Conservation (phyloP, 1,284 basidiomycete genomes). For the Macrocystidia cucumis region DNA sequence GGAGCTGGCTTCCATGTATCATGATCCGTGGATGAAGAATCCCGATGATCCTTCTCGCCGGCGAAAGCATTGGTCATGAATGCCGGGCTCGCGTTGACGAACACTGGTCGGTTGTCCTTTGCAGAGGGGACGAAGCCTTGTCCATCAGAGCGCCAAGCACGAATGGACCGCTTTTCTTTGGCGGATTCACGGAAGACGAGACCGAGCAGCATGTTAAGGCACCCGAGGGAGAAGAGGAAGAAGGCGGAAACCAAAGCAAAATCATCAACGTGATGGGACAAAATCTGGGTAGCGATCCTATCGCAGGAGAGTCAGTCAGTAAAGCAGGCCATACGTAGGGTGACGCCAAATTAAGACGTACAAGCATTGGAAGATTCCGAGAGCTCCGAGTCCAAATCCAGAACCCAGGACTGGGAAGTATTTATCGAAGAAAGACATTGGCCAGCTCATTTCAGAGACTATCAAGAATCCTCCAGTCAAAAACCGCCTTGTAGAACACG, state of each 20-base stretch:
- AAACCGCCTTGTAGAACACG: not conserved
- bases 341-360: conserved; percentile 24
- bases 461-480: not conserved
- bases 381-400: conserved; percentile 72
- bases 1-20: conserved; percentile 14
- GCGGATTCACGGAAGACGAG: conserved; percentile 62
- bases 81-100: conserved; percentile 30
- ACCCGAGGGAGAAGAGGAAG: conserved; percentile 81
- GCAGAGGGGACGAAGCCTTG: conserved; percentile 51
- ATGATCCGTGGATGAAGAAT: conserved; percentile 14
- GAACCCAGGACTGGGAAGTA: conserved; percentile 86
- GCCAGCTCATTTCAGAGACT: conserved; percentile 54
- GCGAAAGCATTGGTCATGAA: conserved; percentile 26
- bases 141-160: conserved; percentile 53
- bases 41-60: conserved; percentile 16
- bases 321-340: not conserved
- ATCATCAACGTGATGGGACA: conserved; percentile 72
- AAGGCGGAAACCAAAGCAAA: conserved; percentile 82
- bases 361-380: conserved; percentile 81
- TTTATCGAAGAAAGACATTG: conserved; percentile 60
- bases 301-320: conserved; percentile 1
- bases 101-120: conserved; percentile 32
- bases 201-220: conserved; percentile 75
- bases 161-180: conserved; percentile 58
- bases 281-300: conserved; percentile 69